Evolutionary conservation across 192 early-diverging fungal genomes (phyloP), one percentile per base, ranked within the genome.

Genomic region (Backusella tarrabulga): DNA sequence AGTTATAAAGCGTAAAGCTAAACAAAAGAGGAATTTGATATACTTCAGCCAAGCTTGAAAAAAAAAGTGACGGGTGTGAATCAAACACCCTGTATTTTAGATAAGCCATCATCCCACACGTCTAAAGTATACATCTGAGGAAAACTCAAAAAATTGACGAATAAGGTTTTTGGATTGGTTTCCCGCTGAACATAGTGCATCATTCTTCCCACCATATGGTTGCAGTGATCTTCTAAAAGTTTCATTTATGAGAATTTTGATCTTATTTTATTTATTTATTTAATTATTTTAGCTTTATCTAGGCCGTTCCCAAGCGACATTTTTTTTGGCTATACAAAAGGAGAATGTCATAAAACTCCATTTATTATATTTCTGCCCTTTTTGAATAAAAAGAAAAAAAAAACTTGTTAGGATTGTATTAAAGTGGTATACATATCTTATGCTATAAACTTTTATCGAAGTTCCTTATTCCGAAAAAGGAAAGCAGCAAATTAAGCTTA

Each of bases 1-100:
- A 56, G 54, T 26, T 2, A 23, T 21, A 56, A 21, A 44, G 42
- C 15, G 15, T 44, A 17, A 44, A 44, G 14, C 15, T 21, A 21
- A 56, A 56, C 54, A 56, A 56, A 56, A 56, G 1, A 9, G 54
- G 54, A 21, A 21, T 21, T 56, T 56, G 54, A 23, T 54, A 54
- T 54, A 54, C n/a, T 21, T 21, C 38, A 40, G 11, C 38, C n/a
- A 54, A 21, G 19, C 8, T n/a, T 56, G 21, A 26, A 56, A 56
- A 56, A 56, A 54, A 56, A 56, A 56, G 54, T 21, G 54, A 56
- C 21, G 50, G 54, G 54, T 56, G 54, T 56, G 54, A 56, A 56
- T 56, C n/a, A 56, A 56, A 56, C 7, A 11, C 7, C 8, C 19
- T 56, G 54, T 56, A 21, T 56, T 21, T 21, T 56, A 56, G 54